Evolutionary conservation across 2,329 filamentous ascomycete genomes (phyloP), one percentile per base, ranked within the genome.

Genomic region (Aspergillus novofumigatus): DNA sequence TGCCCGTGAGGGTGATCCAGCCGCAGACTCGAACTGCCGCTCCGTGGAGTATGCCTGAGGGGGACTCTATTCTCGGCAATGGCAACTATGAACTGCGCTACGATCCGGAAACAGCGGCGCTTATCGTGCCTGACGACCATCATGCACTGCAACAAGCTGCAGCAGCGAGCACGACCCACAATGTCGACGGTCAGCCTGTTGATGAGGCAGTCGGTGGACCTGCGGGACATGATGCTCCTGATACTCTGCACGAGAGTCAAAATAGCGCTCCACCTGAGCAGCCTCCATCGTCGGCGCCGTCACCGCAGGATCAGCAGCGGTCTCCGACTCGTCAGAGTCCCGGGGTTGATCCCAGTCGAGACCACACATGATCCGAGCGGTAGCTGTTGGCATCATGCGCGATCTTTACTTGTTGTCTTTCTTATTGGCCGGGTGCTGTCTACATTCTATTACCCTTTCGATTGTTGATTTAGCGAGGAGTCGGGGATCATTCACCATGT

Each of bases 1-100:
- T 72, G 3, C 83, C 83, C 1, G 79, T 85, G 11, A 84, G 81
- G 4, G 77, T 86, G 42, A 84, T 87, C 48, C 84, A 84, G 4
- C 83, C 83, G 2, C 84, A 84, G 59, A 78, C 81, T 41, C 75
- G 80, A 52, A 75, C 76, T 29, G 79, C 79, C 35, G 75, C 81
- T 51, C 80, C 81, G 2, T 86, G 83, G 82, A 81, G 76, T n/a
- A 77, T 80, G 3, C 70, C 73, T 21, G 70, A 72, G 35, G 60
- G 69, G 17, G 65, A 68, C 25, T 54, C 62, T 35, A 67, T 58
- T 20, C 61, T 62, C 17, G 49, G 66, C 26, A 54, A 66, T 49
- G 60, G 61, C 9, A 61, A 68, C 23, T 71, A 73, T 51, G 66
- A 68, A 26, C 57, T 75, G 28, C 70, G 70, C 4, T 75, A 75